phyloP scores from a whole-genome alignment of 441 rosid species.

The Syzygium malaccense region DNA sequence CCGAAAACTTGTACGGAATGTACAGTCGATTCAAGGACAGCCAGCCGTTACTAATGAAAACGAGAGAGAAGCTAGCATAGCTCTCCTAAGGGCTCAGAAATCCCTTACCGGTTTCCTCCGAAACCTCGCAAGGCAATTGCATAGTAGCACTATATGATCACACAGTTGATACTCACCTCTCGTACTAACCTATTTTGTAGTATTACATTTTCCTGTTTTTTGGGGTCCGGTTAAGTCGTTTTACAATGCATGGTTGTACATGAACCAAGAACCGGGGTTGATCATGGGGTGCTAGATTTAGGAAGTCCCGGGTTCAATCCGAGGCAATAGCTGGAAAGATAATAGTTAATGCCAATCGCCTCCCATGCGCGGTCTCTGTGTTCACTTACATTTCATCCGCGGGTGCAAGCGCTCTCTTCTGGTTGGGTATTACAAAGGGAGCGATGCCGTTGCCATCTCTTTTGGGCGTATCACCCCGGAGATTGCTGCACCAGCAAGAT shows the following conservation, averaged over 20 bases:
- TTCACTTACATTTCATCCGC: background rate
- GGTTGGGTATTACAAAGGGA: conserved; percentile 4
- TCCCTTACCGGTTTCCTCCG: conserved; percentile 16
- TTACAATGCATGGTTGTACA: background rate
- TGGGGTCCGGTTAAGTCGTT: background rate
- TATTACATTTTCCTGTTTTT: background rate
- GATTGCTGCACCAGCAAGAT: background rate
- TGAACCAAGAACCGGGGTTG: background rate
- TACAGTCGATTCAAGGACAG: conserved; percentile 38
- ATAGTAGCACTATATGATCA: background rate
- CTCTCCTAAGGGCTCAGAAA: conserved; percentile 31
- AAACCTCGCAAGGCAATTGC: background rate
- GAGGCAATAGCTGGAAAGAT: background rate
- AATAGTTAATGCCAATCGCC: background rate
- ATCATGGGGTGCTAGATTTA: background rate
- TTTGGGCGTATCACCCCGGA: background rate
- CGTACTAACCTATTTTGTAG: background rate
- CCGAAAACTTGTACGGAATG: conserved; percentile 61
- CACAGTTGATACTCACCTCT: background rate
- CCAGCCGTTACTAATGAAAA: conserved; percentile 2
- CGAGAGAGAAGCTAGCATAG: conserved; percentile 16
- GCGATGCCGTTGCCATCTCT: conserved; percentile 10
- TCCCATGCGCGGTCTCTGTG: background rate
- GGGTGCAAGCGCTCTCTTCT: background rate
- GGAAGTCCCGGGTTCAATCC: background rate